A percentile compares a stretch with the other conserved stretches of the same genome.
Evolutionary conservation across 306 rosid genomes (phyloP).

Genomic region (Spatholobus suberectus): DNA sequence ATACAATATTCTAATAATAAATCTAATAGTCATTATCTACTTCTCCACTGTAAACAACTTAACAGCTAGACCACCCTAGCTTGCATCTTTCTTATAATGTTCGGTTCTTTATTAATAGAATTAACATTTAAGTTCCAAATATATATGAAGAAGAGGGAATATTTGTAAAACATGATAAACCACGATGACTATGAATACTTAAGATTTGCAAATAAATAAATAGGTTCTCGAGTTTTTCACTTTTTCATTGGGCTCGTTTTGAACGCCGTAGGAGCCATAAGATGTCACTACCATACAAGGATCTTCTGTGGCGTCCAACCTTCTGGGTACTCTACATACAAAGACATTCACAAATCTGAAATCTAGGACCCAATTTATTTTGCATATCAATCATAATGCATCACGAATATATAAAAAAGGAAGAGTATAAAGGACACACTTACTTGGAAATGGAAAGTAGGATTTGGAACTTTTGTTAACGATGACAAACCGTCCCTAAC

Average conservation of each 20-base stretch:
- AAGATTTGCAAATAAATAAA: constrained; percentile 7
- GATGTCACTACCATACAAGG: constrained; percentile 58
- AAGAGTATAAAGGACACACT: constrained; percentile 4
- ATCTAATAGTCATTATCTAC: too few relatives aligned
- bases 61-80: too few relatives aligned
- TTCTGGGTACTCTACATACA: constrained; percentile 53
- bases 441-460: constrained; percentile 76
- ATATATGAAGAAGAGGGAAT: not conserved
- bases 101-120: not conserved
- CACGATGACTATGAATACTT: too few relatives aligned
- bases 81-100: too few relatives aligned
- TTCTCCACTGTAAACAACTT: too few relatives aligned
- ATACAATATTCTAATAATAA: too few relatives aligned
- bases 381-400: too few relatives aligned
- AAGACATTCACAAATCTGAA: constrained; percentile 10
- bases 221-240: constrained; percentile 5
- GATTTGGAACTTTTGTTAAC: constrained; percentile 58
- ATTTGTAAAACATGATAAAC: not conserved
- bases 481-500: constrained; percentile 50
- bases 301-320: constrained; percentile 58
- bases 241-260: constrained; percentile 55
- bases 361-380: constrained; percentile 6
- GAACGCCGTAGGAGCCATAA: constrained; percentile 58
- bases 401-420: not conserved
- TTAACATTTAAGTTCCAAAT: not conserved